phyloP scores from a whole-genome alignment of 2,329 filamentous ascomycete species.

The Aspergillus ibericus region DNA sequence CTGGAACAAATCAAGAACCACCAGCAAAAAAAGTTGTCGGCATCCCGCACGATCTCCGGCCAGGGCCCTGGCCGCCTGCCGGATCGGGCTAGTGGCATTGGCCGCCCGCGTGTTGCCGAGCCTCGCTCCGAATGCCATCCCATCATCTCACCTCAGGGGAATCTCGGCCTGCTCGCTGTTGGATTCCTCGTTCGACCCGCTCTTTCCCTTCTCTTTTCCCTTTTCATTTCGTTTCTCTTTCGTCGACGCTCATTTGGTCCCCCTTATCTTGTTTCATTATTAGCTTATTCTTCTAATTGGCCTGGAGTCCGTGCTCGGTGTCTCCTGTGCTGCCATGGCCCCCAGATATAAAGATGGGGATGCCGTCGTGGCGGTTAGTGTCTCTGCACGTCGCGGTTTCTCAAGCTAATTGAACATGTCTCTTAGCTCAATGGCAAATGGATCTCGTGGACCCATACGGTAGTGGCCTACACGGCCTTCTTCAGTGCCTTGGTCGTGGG shows the following conservation, averaged over 20 bases:
- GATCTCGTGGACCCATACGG: conserved; percentile 86
- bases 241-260: conserved; percentile 25
- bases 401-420: conserved; percentile 27
- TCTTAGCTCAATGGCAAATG: conserved; percentile 76
- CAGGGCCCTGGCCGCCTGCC: conserved; percentile 18
- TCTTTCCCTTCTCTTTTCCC: conserved; percentile 27
- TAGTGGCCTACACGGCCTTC: conserved; percentile 79
- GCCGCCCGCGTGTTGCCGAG: conserved; percentile 19
- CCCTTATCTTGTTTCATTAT: conserved; percentile 19
- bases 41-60: conserved; percentile 32
- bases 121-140: conserved; percentile 14
- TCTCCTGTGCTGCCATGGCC: conserved; percentile 51
- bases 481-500: conserved; percentile 82
- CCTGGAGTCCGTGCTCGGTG: conserved; percentile 18
- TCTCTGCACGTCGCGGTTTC: neutral
- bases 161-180: conserved; percentile 19
- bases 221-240: conserved; percentile 18
- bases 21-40: conserved; percentile 31
- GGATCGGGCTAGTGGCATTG: conserved; percentile 17
- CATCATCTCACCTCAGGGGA: conserved; percentile 32
- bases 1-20: neutral
- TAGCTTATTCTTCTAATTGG: conserved; percentile 16
- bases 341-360: conserved; percentile 64
- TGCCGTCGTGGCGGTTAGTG: conserved; percentile 59
- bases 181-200: conserved; percentile 17